Evolutionary conservation across 2,329 filamentous ascomycete species (phyloP).

Genomic region (Cladorrhinum sp.): DNA sequence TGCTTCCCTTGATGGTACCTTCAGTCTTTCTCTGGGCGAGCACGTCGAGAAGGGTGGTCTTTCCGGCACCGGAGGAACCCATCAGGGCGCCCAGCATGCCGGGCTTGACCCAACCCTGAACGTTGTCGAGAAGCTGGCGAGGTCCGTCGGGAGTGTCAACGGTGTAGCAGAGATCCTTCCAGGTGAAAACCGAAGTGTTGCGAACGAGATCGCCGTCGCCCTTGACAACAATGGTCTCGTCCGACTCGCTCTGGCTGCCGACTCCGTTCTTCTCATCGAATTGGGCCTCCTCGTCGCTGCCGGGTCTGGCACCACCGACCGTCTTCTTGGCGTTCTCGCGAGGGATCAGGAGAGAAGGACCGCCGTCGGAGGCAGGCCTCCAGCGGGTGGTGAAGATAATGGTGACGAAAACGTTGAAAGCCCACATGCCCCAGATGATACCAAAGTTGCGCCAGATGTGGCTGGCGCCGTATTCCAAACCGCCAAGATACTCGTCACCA

Average conservation of each 20-base stretch:
- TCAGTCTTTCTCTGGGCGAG: constrained; percentile 77
- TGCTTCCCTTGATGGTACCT: constrained; percentile 70
- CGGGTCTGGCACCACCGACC: not conserved
- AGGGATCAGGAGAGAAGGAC: constrained; percentile 58
- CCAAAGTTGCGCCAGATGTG: constrained; percentile 61
- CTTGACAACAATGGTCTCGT: constrained; percentile 12
- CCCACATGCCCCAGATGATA: constrained; percentile 63
- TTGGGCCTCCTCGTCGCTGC: constrained; percentile 49
- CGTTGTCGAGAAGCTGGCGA: constrained; percentile 70
- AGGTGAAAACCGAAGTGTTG: constrained; percentile 69
- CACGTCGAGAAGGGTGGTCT: constrained; percentile 81
- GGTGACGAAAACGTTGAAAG: constrained; percentile 55
- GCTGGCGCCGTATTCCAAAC: constrained; percentile 49
- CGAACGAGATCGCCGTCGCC: constrained; percentile 42
- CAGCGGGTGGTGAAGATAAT: constrained; percentile 56
- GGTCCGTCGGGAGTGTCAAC: constrained; percentile 60
- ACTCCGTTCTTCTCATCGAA: constrained; percentile 10
- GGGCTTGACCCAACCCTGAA: constrained; percentile 81
- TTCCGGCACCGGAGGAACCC: constrained; percentile 78
- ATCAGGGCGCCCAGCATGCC: constrained; percentile 77
- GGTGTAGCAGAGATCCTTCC: constrained; percentile 69
- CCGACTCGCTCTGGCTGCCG: constrained; percentile 11
- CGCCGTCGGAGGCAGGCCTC: constrained; percentile 50
- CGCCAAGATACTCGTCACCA: constrained; percentile 57
- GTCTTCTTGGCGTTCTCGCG: constrained; percentile 49